Conservation (phyloP, 1,284 basidiomycete genomes). For the Marasmius fiardii region DNA sequence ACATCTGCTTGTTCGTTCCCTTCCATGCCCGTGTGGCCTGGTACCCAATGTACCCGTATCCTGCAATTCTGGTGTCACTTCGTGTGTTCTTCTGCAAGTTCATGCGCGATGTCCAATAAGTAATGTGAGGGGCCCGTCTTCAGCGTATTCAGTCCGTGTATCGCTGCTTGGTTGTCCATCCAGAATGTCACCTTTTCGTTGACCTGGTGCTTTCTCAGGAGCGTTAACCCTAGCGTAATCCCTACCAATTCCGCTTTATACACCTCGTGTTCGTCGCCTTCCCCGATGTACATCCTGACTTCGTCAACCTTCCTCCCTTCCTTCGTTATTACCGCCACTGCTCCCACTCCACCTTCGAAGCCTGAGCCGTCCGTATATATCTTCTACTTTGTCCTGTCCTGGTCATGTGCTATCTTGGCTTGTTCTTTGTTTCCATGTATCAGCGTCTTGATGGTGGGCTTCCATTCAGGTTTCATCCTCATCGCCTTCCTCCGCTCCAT, state of each 20-base stretch:
- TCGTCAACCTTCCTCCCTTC: not conserved
- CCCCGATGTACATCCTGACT: slow-evolving; percentile 18
- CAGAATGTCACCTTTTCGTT: too few relatives aligned
- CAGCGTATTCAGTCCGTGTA: too few relatives aligned
- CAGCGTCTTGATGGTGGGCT: not conserved
- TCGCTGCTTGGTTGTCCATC: too few relatives aligned
- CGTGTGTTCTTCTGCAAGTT: too few relatives aligned
- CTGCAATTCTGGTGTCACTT: too few relatives aligned
- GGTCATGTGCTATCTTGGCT: slow-evolving; percentile 13
- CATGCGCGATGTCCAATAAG: too few relatives aligned
- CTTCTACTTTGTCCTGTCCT: slow-evolving; percentile 16
- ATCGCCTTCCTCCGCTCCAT: not conserved
- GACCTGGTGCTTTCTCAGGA: too few relatives aligned
- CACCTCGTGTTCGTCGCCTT: slow-evolving; percentile 17
- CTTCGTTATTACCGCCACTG: slow-evolving; percentile 23
- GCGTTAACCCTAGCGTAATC: slow-evolving; percentile 1
- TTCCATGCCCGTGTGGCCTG: too few relatives aligned
- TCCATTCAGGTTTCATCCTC: not conserved
- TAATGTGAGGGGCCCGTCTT: too few relatives aligned
- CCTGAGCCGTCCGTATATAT: slow-evolving; percentile 30
- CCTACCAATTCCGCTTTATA: slow-evolving; percentile 20
- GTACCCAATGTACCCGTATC: too few relatives aligned
- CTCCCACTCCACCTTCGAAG: slow-evolving; percentile 21
- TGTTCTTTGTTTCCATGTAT: slow-evolving; percentile 8
- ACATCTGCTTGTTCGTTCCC: too few relatives aligned